Evolutionary conservation across 495 filamentous ascomycete species (phyloP), one percentile per base, ranked within the genome.

Genomic region (Penicillium mononematosum): DNA sequence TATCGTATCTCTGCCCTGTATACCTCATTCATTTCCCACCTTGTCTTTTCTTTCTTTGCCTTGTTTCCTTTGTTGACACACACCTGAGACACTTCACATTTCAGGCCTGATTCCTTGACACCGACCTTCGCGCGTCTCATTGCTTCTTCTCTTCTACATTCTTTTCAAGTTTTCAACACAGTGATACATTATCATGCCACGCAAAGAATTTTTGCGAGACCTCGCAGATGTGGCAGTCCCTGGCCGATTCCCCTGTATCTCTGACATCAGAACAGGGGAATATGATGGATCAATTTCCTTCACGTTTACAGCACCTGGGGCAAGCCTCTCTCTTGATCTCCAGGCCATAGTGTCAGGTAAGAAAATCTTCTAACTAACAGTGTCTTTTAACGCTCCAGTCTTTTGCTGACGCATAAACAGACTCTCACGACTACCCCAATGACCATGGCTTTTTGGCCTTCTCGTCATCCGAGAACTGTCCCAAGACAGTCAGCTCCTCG

Each of bases 231-330:
- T 78, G 4, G 64, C 66, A 9, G 17, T 56, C 17, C 59, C 67
- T 34, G 63, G 65, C 17, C 57, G 45, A 9, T 72, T 76, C 52
- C 41, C 65, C 34, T 68, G 76, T 59, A 64, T 87, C 46, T 66
- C 60, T 46, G 59, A 75, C 32, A 69, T 91, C 38, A 73, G 71
- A 47, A 63, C 72, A 20, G 85, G 86, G 11, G 82, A 84, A 7
- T 83, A 82, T 38, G 81, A 88, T 67, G 85, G 85, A 27, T 81
- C 82, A 32, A 78, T 91, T 58, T 77, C 72, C 4, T 88, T 90
- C 59, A 69, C 65, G 0, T 85, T 80, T 53, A 66, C 59, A 2
- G 49, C 65, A 16, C 67, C 73, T 10, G 47, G 58, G 25, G 19
- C 17, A 12, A 51, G 7, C 24, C 52, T 61, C 3, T 50, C 59